These are phyloP conservation scores for Ambrosiella xylebori DNA, from an alignment of 2,329 filamentous ascomycete genomes.

Conservation along the genomic window DNA sequence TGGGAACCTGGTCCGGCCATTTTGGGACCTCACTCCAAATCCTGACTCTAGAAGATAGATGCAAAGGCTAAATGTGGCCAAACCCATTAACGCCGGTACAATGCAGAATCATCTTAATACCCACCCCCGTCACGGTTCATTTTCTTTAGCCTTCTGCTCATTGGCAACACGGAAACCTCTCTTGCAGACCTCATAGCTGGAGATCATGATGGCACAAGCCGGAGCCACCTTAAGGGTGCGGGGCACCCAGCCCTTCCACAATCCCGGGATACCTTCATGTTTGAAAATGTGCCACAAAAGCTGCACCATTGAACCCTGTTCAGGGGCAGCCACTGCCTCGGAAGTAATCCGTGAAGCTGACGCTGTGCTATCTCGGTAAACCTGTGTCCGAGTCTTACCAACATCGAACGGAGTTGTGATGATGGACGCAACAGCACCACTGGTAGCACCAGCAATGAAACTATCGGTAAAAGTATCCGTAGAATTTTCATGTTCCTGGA, in stretches of 20 bases:
- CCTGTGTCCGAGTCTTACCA: slow-evolving; percentile 86
- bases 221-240: slow-evolving; percentile 88
- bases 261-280: slow-evolving; percentile 60
- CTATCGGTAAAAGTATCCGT: slow-evolving; percentile 70
- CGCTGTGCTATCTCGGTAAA: slow-evolving; percentile 42
- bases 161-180: slow-evolving; percentile 67
- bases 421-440: slow-evolving; percentile 71
- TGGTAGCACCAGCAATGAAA: slow-evolving; percentile 69
- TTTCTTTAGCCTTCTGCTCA: slow-evolving; percentile 21
- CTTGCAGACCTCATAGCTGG: slow-evolving; percentile 92
- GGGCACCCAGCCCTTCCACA: slow-evolving; percentile 86
- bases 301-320: slow-evolving; percentile 60
- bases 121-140: background rate
- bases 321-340: slow-evolving; percentile 37
- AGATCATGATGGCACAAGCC: slow-evolving; percentile 98
- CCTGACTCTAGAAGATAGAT: background rate
- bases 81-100: background rate
- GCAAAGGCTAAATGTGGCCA: background rate
- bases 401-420: slow-evolving; percentile 94
- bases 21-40: background rate
- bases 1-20: background rate
- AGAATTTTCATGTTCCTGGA: slow-evolving; percentile 52
- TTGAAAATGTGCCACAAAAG: slow-evolving; percentile 85
- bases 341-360: slow-evolving; percentile 13
- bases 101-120: background rate